Evolutionary conservation across 208 protist genomes (phyloP), one percentile per base, ranked within the genome.

Genomic region (Trypanosoma platydactyli): DNA sequence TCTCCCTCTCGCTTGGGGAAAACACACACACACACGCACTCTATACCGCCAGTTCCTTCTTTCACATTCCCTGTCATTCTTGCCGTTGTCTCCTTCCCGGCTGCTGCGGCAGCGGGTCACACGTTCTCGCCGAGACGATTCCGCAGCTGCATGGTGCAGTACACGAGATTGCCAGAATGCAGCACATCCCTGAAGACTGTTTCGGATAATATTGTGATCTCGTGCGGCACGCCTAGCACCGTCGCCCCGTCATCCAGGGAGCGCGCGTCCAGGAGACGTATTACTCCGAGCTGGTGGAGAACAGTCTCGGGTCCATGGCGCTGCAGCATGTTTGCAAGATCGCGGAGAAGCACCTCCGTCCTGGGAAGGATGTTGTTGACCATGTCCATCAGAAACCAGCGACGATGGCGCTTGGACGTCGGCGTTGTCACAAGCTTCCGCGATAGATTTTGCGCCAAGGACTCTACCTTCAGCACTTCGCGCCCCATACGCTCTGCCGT

Each of bases 381-480:
- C 64, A 77, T 53, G 33, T 77, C 71, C 18, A 61, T 27, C 35
- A 77, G 56, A 46, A 77, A 77, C 56, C 71, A 77, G 12, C 71
- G 71, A 40, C 65, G 1, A 13, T 44, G 13, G 16, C 65, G 29
- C 57, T 74, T 67, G 13, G 27, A 41, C 5, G 46, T 60, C 12
- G 71, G 71, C 42, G 66, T 77, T 33, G 55, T 77, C 6, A 77
- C 33, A 33, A 78, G 68, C 44, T 58, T 55, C 20, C 72, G 50
- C 56, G 55, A 75, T 7, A 64, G 42, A 9, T 67, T 42, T 20
- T 29, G 52, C 54, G 51, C 27, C 30, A 75, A 38, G 18, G 41
- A 54, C 51, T 64, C 49, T 50, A 75, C 20, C 2, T 25, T 62
- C 22, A 40, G 16, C 13, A 54, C 22, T 40, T 78, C 73, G 4